A percentile compares a stretch with the other conserved stretches of the same genome.
Conservation (phyloP, 768 basidiomycete genomes). For the Boletus vermiculosoides region DNA sequence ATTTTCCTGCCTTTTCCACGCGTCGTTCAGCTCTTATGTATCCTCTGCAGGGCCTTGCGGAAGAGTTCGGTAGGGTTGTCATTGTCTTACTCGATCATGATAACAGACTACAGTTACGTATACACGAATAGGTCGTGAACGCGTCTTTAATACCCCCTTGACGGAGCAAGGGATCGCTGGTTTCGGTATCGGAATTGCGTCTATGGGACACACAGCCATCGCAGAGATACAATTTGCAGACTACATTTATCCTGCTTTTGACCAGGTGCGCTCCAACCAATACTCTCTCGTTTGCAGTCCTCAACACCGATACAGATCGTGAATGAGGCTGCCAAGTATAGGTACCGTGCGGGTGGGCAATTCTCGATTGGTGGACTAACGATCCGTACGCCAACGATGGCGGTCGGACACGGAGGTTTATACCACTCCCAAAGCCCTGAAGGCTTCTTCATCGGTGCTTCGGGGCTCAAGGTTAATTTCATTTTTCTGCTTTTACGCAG, state of each 20-base stretch:
- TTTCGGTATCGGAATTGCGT: conserved; percentile 87
- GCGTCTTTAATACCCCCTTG: conserved; percentile 93
- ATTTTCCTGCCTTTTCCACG: conserved; percentile 11
- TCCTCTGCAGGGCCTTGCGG: conserved; percentile 69
- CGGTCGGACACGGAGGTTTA: conserved; percentile 88
- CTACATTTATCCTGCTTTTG: conserved; percentile 93
- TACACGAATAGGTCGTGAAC: conserved; percentile 63
- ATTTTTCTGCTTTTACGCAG: background rate
- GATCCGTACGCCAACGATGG: conserved; percentile 84
- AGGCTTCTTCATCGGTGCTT: conserved; percentile 89
- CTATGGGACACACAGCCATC: conserved; percentile 93
- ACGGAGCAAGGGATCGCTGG: conserved; percentile 94
- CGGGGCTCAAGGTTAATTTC: conserved; percentile 73
- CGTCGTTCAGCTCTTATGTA: background rate
- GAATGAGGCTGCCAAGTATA: conserved; percentile 92
- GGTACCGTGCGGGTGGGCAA: conserved; percentile 84
- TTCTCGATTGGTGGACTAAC: conserved; percentile 83
- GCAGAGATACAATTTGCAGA: conserved; percentile 92
- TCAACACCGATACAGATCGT: conserved; percentile 57
- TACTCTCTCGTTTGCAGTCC: background rate
- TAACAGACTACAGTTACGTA: conserved; percentile 1
- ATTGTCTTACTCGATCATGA: background rate
- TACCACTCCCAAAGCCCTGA: conserved; percentile 97
- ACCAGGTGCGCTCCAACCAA: conserved; percentile 57
- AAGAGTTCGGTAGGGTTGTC: conserved; percentile 74